Evolutionary conservation across 768 basidiomycete species (phyloP), one percentile per base, ranked within the genome.

Genomic region (Exidia glandulosa): DNA sequence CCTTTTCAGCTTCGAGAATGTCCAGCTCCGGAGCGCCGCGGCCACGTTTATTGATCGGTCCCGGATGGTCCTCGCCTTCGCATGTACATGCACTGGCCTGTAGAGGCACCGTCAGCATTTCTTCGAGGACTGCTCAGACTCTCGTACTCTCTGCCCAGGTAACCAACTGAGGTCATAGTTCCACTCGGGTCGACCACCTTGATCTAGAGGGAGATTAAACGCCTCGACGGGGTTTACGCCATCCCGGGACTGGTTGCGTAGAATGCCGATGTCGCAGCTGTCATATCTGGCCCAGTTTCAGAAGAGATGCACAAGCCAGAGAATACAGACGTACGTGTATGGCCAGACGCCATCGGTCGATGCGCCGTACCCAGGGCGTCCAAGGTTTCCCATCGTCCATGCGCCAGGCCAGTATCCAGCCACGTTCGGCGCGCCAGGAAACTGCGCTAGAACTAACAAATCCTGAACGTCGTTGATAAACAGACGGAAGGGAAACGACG

Each of bases 261-360:
- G 83, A 0, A 93, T 94, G 9, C 94, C 94, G 33, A 88, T 62
- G 71, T 97, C 94, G 69, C 94, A 95, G 2, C 78, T 64, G 67
- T 85, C 87, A 67, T 92, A 94, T 0, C 82, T 85, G 63, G 9
- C 41, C 19, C 41, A 45, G 9, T n/a, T n/a, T n/a, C n/a, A n/a
- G n/a, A n/a, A n/a, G n/a, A n/a, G n/a, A n/a, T n/a, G n/a, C n/a
- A n/a, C n/a, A n/a, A n/a, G 41, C 41, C 16, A 45, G 16, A 1
- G 23, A n/a, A 19, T 19, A 23, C 23, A 30, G 23, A 29, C 48
- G 61, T 71, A 86, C 71, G 88, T 85, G 72, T 90, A 91, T 2
- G 90, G 89, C 88, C 90, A 89, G 60, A 79, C 78, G 3, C 84
- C 95, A 64, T 97, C 88, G 1, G 89, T 94, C 0, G 90, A 86